Conservation (phyloP, 805 yeast species). For the Metschnikowia borealis region DNA sequence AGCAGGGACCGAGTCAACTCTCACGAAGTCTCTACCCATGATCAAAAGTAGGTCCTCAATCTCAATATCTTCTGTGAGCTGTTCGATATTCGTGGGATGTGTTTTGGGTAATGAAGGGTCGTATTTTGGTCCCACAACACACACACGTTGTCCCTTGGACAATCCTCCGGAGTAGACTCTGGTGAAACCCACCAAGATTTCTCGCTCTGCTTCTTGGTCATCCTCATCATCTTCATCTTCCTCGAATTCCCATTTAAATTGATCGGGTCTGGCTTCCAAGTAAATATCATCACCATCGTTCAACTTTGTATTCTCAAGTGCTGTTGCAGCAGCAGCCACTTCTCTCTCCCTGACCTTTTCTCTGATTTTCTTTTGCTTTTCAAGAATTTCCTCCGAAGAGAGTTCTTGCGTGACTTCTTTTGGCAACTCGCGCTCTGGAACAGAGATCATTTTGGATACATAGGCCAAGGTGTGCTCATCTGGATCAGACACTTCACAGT, state of each 20-base stretch:
- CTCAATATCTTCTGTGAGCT: constrained; percentile 52
- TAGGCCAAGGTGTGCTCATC: constrained; percentile 54
- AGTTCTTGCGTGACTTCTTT: constrained; percentile 38
- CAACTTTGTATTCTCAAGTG: constrained; percentile 19
- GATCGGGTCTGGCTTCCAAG: constrained; percentile 27
- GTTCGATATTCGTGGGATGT: constrained; percentile 40
- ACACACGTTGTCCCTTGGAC: constrained; percentile 66
- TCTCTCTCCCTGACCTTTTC: constrained; percentile 68
- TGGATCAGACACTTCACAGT: constrained; percentile 67
- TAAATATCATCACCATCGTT: constrained; percentile 27
- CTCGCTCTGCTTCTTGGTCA: constrained; percentile 45
- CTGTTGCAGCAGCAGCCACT: constrained; percentile 34
- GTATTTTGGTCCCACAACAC: constrained; percentile 83
- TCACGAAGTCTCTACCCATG: constrained; percentile 88
- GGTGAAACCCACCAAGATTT: constrained; percentile 81
- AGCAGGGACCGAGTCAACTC: constrained; percentile 79
- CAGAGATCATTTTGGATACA: constrained; percentile 83
- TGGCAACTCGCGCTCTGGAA: constrained; percentile 81
- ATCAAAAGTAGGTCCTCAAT: constrained; percentile 71
- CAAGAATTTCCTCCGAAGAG: constrained; percentile 55
- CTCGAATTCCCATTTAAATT: constrained; percentile 45
- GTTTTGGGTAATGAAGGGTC: constrained; percentile 50
- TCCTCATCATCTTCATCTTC: constrained; percentile 50
- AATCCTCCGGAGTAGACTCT: constrained; percentile 86
- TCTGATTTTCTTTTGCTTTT: constrained; percentile 61